A percentile compares a stretch with the other conserved stretches of the same genome.
phyloP scores from a whole-genome alignment of 106 monocot species.

The Allium fistulosum region DNA sequence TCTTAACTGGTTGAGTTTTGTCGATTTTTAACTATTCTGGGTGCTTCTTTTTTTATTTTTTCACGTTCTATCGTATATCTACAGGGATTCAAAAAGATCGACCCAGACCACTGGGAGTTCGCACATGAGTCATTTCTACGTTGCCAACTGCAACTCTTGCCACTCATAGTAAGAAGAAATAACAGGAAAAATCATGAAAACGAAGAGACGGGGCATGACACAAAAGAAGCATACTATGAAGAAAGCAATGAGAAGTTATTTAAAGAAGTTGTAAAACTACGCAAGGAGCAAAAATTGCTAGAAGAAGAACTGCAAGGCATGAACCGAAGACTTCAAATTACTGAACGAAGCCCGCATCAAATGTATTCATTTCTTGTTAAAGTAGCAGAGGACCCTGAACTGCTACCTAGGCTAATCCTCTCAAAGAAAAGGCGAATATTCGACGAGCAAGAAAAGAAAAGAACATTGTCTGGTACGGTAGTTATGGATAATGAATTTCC shows the following conservation, averaged over 20 bases:
- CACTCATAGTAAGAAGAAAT: slow-evolving; percentile 1
- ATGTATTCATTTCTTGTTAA: slow-evolving; percentile 17
- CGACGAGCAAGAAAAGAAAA: background rate
- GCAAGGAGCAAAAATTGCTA: slow-evolving; percentile 9
- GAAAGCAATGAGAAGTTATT: slow-evolving; percentile 1
- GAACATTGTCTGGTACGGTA: background rate
- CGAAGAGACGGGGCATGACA: too few species aligned
- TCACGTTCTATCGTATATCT: background rate
- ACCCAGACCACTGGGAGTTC: slow-evolving; percentile 71
- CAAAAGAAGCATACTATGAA: background rate
- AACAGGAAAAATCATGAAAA: background rate
- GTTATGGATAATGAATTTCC: background rate
- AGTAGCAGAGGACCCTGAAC: slow-evolving; percentile 13
- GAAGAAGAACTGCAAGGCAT: slow-evolving; percentile 9
- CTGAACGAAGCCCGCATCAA: slow-evolving; percentile 8
- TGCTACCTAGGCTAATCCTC: slow-evolving; percentile 1
- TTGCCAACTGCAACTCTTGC: slow-evolving; percentile 38
- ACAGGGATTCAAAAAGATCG: slow-evolving; percentile 53
- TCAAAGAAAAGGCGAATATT: background rate
- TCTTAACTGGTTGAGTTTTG: too few species aligned
- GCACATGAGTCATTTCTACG: slow-evolving; percentile 64
- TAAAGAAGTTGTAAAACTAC: background rate
- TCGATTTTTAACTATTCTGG: background rate
- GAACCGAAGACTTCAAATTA: slow-evolving; percentile 12
- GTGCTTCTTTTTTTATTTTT: background rate